Base-by-base conservation (phyloP, 495 filamentous ascomycete genomes). In the Hypoxylon trugodes region DNA sequence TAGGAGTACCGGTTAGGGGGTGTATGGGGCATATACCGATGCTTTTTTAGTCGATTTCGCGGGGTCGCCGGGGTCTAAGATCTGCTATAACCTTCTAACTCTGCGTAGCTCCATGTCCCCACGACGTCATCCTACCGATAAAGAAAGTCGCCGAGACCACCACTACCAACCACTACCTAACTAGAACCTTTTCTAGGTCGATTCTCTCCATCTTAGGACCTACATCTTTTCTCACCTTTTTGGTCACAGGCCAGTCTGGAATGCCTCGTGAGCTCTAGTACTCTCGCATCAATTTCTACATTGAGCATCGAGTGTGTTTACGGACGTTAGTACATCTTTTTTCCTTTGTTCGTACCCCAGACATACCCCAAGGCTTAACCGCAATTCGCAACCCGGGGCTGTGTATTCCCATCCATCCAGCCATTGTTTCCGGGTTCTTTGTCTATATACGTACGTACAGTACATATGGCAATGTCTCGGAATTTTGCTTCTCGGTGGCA, bases 61-160 rank as follows among this genome's bases (percentile, higher is more conserved):
- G 65, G 65, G 65, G 65, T 68, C 53, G 59, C 59, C 59, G 48
- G 65, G 47, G 65, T 40, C 57, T 56, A 61, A 58, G 50, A 47
- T 61, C 37, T n/a, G n/a, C n/a, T n/a, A n/a, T n/a, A n/a, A n/a
- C n/a, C n/a, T 48, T 32, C 51, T 25, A 58, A 33, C 12, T 35
- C 25, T 62, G 46, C 51, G 54, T 33, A 28, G 62, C 40, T 58
- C 57, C 56, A 56, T 51, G 43, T 19, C 15, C 21, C 49, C 21
- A 32, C 58, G 55, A 62, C 64, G 58, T 67, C 64, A 62, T 67
- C 21, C 41, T 52, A 46, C 61, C 48, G 22, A 42, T 15, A 42
- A 49, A 53, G 47, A 58, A 64, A 64, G 30, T 22, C 2, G 46
- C 51, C 60, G 60, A 64, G 52, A 64, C 52, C 40, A 52, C 54